phyloP scores from a whole-genome alignment of 1,284 basidiomycete species.

The Cutaneotrichosporon cutaneum region DNA sequence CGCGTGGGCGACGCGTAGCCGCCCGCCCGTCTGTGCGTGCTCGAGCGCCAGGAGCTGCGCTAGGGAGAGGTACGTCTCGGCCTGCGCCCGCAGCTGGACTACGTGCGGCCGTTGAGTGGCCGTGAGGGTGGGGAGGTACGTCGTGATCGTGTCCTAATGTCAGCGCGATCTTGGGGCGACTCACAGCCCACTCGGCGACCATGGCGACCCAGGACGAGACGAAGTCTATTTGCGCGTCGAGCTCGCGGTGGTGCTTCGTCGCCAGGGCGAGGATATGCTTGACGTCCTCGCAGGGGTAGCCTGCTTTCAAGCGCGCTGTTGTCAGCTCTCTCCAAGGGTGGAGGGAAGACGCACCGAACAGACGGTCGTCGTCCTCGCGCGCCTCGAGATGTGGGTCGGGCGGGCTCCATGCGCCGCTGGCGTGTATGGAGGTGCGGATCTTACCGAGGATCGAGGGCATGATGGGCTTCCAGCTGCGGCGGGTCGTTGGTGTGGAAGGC shows the following conservation, averaged over 20 bases:
- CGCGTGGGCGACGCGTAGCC: background rate
- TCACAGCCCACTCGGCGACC: constrained; percentile 1
- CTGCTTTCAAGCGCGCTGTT: background rate
- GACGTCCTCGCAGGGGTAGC: constrained; percentile 3
- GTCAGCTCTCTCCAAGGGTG: background rate
- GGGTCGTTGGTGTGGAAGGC: background rate
- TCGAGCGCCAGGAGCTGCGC: background rate
- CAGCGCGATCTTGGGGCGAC: background rate
- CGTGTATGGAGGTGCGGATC: background rate
- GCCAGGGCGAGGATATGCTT: background rate
- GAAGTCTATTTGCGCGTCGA: background rate
- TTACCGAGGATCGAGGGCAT: constrained; percentile 3
- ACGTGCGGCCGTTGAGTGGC: background rate
- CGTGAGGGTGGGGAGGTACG: background rate
- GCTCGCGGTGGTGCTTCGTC: background rate
- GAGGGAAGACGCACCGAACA: background rate
- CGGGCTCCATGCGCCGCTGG: background rate
- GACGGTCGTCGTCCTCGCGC: background rate
- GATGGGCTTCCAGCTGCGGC: background rate
- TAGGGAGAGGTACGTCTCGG: background rate
- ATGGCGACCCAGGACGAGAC: background rate
- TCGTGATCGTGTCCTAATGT: background rate
- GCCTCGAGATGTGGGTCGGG: background rate
- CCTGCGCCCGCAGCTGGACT: background rate
- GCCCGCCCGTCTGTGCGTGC: background rate